Percentiles rank a stretch among this genome's conserved stretches.
Evolutionary conservation across 2,329 filamentous ascomycete genomes (phyloP).

Genomic region (Dactylella cylindrospora): DNA sequence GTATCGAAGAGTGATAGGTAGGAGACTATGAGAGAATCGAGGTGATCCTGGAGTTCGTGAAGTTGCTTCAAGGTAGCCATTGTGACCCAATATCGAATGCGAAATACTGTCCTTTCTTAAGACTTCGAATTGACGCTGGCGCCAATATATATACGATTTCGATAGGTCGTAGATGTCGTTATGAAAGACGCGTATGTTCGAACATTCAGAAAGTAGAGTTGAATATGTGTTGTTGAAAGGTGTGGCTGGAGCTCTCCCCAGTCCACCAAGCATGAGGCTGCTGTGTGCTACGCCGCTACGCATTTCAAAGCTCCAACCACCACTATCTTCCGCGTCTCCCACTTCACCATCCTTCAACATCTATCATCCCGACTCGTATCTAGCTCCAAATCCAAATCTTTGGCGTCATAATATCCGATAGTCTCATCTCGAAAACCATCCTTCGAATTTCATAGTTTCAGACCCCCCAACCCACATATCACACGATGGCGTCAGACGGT

Average conservation of each 20-base stretch:
- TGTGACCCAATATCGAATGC: neutral
- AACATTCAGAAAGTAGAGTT: neutral
- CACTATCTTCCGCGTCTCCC: slow-evolving; percentile 20
- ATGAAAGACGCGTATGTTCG: neutral
- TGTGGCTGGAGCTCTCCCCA: slow-evolving; percentile 37
- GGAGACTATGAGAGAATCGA: slow-evolving; percentile 54
- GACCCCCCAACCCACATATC: slow-evolving; percentile 15
- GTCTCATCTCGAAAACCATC: slow-evolving; percentile 1
- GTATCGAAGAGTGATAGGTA: slow-evolving; percentile 55
- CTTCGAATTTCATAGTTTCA: neutral
- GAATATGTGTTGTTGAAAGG: slow-evolving; percentile 32
- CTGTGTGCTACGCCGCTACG: slow-evolving; percentile 10
- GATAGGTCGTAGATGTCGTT: neutral
- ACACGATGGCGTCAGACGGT: slow-evolving; percentile 49
- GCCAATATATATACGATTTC: neutral
- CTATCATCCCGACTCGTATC: slow-evolving; percentile 8
- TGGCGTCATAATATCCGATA: neutral
- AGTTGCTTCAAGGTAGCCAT: slow-evolving; percentile 26
- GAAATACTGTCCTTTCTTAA: neutral
- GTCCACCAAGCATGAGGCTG: slow-evolving; percentile 7
- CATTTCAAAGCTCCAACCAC: slow-evolving; percentile 19
- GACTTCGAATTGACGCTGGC: neutral
- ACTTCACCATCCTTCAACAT: slow-evolving; percentile 16
- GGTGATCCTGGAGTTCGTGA: slow-evolving; percentile 49
- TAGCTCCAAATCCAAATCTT: neutral